phyloP scores from a whole-genome alignment of 2,329 filamentous ascomycete species.

The Tolypocladium ovalisporum region DNA sequence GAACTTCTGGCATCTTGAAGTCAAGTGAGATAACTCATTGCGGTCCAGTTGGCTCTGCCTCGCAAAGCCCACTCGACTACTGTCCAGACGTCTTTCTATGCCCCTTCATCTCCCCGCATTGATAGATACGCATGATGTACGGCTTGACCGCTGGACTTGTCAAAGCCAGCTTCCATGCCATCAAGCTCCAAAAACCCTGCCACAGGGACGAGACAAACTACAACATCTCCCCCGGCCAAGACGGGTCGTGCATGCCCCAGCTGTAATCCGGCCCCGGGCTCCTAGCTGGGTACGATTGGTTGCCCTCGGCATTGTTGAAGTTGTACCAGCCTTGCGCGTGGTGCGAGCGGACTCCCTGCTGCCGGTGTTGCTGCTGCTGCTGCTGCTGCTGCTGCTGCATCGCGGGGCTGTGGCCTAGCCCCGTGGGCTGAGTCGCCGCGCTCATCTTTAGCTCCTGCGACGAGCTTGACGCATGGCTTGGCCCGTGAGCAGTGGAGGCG shows the following conservation, averaged over 20 bases:
- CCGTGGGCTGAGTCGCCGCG: not conserved
- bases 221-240: constrained; percentile 7
- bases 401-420: not conserved
- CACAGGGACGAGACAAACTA: not conserved
- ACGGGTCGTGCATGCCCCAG: constrained; percentile 10
- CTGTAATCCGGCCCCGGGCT: constrained; percentile 13
- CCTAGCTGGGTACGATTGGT: constrained; percentile 7
- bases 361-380: not conserved
- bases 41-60: not conserved
- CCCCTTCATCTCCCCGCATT: not conserved
- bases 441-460: not conserved
- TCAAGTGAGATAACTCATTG: not conserved
- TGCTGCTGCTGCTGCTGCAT: not conserved
- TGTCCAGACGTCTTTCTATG: not conserved
- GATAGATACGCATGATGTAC: not conserved
- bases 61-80: not conserved
- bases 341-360: not conserved
- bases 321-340: constrained; percentile 1
- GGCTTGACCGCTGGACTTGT: too few relatives aligned
- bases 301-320: constrained; percentile 8
- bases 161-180: not conserved
- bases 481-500: not conserved
- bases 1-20: not conserved
- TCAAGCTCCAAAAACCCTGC: not conserved
- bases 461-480: not conserved